Conservation (phyloP, 1,284 basidiomycete genomes). For the Leccinum solheimii region DNA sequence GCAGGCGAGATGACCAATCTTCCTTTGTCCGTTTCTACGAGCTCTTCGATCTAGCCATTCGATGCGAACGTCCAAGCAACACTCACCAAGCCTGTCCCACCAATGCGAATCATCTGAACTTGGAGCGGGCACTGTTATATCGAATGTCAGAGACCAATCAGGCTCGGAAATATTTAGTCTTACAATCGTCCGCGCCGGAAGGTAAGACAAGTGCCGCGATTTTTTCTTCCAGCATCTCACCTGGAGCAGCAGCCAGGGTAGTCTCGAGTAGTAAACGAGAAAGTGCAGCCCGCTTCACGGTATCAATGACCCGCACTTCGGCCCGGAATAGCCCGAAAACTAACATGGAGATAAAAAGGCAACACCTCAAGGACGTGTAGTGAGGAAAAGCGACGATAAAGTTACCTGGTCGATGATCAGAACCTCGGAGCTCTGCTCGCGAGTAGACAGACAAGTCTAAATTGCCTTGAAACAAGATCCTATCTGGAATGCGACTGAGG, state of each 20-base stretch:
- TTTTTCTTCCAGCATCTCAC: constrained; percentile 72
- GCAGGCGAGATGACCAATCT: constrained; percentile 48
- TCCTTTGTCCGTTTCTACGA: constrained; percentile 61
- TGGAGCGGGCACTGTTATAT: constrained; percentile 65
- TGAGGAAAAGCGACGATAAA: background rate
- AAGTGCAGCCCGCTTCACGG: constrained; percentile 68
- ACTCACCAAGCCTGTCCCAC: constrained; percentile 73
- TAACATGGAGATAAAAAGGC: constrained; percentile 26
- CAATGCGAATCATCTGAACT: constrained; percentile 73
- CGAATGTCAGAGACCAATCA: constrained; percentile 11
- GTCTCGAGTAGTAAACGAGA: constrained; percentile 69
- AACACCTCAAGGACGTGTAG: background rate
- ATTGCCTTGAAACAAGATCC: constrained; percentile 84
- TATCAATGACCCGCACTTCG: constrained; percentile 78
- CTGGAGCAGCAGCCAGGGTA: constrained; percentile 56
- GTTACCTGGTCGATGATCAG: constrained; percentile 90
- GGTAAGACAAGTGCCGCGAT: constrained; percentile 51
- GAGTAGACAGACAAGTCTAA: constrained; percentile 69
- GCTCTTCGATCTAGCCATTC: constrained; percentile 6
- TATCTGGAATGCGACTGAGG: constrained; percentile 53
- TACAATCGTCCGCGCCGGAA: constrained; percentile 42
- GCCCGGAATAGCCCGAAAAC: constrained; percentile 86
- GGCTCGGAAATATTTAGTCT: constrained; percentile 4
- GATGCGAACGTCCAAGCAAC: background rate
- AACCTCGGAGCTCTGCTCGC: constrained; percentile 81